Evolutionary conservation across 2,329 filamentous ascomycete genomes (phyloP), one percentile per base, ranked within the genome.

Genomic region (Colletotrichum phormii): DNA sequence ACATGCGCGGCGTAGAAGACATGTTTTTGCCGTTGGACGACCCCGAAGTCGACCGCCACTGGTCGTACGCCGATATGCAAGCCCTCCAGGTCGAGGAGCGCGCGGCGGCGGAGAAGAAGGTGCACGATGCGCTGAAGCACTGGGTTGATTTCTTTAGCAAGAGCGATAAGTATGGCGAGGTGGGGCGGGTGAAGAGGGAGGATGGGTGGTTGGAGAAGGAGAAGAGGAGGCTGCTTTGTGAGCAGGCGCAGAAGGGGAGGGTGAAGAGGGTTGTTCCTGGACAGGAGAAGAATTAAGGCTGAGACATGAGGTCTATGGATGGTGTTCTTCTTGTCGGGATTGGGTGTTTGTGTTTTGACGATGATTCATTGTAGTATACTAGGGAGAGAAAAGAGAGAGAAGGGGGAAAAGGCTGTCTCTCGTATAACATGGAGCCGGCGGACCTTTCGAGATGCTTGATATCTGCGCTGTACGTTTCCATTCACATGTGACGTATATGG

Each of bases 101-200:
- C 63, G 86, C 87, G 64, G 84, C 87, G 62, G 96, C 95, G 29
- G 86, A 85, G 81, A 84, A 88, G 76, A 89, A 90, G 81, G 93
- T 94, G 2, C 81, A 90, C 72, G 89, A 91, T 26, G 90, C 90
- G 13, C 86, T 99, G 69, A 86, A 89, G 80, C 92, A 96, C 82
- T 98, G 95, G 97, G 91, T 93, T 73, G 86, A 89, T 64, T 95
- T 98, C 84, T 98, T 98, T 79, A 87, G 83, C 71, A 93, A 92
- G 68, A 94, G 91, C 80, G 89, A 92, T 79, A 95, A 94, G 84
- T 98, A 98, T 83, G 89, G 90, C 74, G 89, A 90, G 82, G 93
- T 97, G 5, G 97, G 97, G 4, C 89, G 88, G 80, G 89, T 98
- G 15, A 87, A 90, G 81, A 86, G 90, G 73, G 87, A 89, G 71